Evolutionary conservation across 176 grass and related monocot species (phyloP), one percentile per base, ranked within the genome.

Genomic region (Ampelocalamus luodianensis): DNA sequence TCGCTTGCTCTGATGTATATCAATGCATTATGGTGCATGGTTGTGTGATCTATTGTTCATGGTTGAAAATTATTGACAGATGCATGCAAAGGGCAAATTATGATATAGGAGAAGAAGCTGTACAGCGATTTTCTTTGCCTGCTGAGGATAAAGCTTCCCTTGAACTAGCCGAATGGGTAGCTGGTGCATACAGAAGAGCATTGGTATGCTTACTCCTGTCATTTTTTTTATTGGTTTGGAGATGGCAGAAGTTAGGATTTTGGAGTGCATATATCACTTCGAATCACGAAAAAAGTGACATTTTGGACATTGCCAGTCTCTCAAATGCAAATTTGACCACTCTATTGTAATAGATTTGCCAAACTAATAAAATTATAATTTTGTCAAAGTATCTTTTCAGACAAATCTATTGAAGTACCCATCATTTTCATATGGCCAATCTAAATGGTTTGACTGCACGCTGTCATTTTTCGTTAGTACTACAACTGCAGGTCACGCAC

Each of bases 11-110:
- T 79, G 27, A 32, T 49, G 5, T 53, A 65, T 48, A 7, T 59
- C 38, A 46, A 44, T 78, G 34, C 26, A 17, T 76, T 85, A 58
- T 23, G 26, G 10, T 10, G 9, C 62, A 89, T 84, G 54, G 36
- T 81, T 68, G 16, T 83, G 36, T 85, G 49, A 78, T 86, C 27
- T 78, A 63, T 40, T 79, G 62, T 48, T 83, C 27, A 82, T 69
- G 56, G 65, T 72, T 87, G 45, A 22, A 40, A 80, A 83, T 89
- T 79, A 26, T 88, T 90, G 75, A 23, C 85, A 97, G 95, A 64
- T 98, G 96, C 83, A 93, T 98, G 89, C 90, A 93, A 93, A 92
- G 87, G 87, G 89, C 88, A 74, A 94, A 98, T 71, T 98, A 98
- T 90, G 91, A 89, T 85, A 93, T 98, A 85, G 96, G 91, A 68